Conservation (phyloP, 164 flowering plant genomes). For the Macadamia tetraphylla region DNA sequence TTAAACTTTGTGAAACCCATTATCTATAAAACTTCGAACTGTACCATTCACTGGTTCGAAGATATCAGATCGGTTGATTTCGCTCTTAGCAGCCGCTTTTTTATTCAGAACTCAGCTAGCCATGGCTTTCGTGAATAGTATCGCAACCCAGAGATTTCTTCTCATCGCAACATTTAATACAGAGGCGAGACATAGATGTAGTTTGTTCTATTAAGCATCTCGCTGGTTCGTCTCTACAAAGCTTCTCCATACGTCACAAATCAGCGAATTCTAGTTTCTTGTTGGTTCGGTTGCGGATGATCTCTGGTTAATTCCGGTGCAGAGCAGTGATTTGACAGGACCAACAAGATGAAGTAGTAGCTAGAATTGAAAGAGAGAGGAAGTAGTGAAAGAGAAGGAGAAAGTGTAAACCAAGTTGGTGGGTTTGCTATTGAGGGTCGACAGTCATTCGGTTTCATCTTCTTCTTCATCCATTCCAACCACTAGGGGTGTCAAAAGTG, state of each 20-base stretch:
- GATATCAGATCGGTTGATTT: neutral
- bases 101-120: neutral
- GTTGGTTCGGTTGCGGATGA: constrained; percentile 37
- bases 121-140: constrained; percentile 41
- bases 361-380: constrained; percentile 24
- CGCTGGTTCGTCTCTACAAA: constrained; percentile 10
- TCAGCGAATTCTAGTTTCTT: constrained; percentile 9
- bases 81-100: neutral
- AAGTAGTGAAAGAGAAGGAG: constrained; percentile 11
- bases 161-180: constrained; percentile 17
- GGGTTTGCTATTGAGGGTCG: constrained; percentile 54
- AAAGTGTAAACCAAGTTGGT: constrained; percentile 27
- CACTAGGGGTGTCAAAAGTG: too few species aligned
- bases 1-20: too few species aligned
- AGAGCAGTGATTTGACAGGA: constrained; percentile 47
- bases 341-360: constrained; percentile 47
- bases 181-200: constrained; percentile 15
- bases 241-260: constrained; percentile 4
- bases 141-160: constrained; percentile 32
- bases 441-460: constrained; percentile 52
- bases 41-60: neutral
- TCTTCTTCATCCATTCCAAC: constrained; percentile 21
- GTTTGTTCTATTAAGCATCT: constrained; percentile 13
- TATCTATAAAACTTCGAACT: neutral
- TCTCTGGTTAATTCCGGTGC: constrained; percentile 62